Evolutionary conservation across 139 green algal species (phyloP).

Genomic region (Cymbomonas tetramitiformis): DNA sequence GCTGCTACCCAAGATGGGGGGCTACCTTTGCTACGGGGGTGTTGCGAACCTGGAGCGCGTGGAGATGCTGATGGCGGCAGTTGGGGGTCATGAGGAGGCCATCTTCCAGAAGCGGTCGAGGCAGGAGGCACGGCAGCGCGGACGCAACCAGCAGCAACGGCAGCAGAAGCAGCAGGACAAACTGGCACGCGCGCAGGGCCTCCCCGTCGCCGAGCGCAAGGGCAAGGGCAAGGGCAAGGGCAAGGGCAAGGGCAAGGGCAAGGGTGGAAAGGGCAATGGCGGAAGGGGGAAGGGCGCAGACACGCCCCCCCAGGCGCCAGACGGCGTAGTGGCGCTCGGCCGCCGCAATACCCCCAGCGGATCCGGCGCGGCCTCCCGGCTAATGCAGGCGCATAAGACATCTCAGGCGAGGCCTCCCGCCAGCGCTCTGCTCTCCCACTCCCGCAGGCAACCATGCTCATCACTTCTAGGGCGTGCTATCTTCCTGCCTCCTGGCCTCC

Average conservation of each 20-base stretch:
- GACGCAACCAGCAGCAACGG: constrained; percentile 13
- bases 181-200: neutral
- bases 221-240: neutral
- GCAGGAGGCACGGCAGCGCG: constrained; percentile 42
- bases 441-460: too few relatives aligned
- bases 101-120: constrained; percentile 86
- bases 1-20: constrained; percentile 61
- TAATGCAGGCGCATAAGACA: too few relatives aligned
- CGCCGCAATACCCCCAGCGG: too few relatives aligned
- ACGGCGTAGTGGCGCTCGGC: too few relatives aligned
- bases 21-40: constrained; percentile 63
- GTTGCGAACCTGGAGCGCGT: constrained; percentile 63
- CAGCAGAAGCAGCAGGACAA: neutral
- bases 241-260: neutral
- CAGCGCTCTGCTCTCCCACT: too few relatives aligned
- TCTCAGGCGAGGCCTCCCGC: too few relatives aligned
- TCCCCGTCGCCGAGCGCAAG: neutral
- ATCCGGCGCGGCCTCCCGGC: too few relatives aligned
- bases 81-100: constrained; percentile 67
- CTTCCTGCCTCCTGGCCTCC: too few relatives aligned
- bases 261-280: neutral
- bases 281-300: too few relatives aligned
- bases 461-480: too few relatives aligned
- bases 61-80: constrained; percentile 73
- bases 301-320: too few relatives aligned